Conservation (phyloP, 176 grass and related monocot genomes). For the bread wheat (Triticum aestivum) region DNA sequence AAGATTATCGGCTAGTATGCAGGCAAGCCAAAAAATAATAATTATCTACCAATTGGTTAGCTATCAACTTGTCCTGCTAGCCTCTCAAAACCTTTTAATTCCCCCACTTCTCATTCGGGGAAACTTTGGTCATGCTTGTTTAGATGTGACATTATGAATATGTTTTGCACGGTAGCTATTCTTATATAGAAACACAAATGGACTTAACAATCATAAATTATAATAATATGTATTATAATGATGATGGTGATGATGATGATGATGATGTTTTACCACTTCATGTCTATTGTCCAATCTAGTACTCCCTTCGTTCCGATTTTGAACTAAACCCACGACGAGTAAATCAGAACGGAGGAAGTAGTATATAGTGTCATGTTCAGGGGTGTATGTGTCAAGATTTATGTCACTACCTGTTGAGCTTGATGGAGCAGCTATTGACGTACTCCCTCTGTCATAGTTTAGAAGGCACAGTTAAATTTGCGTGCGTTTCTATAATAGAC, state of each 20-base stretch:
- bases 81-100: neutral
- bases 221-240: neutral
- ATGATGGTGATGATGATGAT: no score
- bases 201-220: neutral
- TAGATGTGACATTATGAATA: neutral
- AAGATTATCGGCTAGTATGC: neutral
- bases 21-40: neutral
- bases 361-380: neutral
- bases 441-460: neutral
- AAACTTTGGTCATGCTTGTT: neutral
- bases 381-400: conserved; percentile 25
- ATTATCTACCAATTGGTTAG: neutral
- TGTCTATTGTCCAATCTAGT: neutral
- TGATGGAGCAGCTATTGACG: conserved; percentile 41
- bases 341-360: no score
- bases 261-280: neutral
- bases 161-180: neutral
- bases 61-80: neutral
- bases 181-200: neutral
- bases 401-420: conserved; percentile 32
- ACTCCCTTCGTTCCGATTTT: no score
- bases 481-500: no score
- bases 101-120: neutral
- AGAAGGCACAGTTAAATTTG: no score
- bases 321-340: no score